Percentiles rank a stretch among this genome's conserved stretches.
phyloP scores from a whole-genome alignment of 768 basidiomycete species.

The Pilatotrama ljubarskyi region DNA sequence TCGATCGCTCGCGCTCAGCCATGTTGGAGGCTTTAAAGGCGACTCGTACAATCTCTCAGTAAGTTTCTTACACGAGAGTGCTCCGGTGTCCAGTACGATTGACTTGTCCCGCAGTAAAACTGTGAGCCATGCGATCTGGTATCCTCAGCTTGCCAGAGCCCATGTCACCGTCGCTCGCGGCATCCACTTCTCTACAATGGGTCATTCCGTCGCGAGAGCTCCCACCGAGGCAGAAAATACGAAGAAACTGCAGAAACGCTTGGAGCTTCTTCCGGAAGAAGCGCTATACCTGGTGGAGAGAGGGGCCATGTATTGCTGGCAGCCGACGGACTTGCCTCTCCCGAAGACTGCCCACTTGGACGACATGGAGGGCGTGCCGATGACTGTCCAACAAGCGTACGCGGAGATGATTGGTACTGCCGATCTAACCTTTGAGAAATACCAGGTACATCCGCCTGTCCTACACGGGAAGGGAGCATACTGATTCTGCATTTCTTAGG shows the following conservation, averaged over 20 bases:
- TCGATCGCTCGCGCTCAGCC: conserved; percentile 77
- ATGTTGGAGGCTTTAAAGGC: conserved; percentile 84
- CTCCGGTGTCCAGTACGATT: neutral
- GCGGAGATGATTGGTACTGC: conserved; percentile 81
- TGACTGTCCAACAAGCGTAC: conserved; percentile 91
- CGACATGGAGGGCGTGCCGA: conserved; percentile 61
- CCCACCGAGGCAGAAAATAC: conserved; percentile 30
- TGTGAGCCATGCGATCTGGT: conserved; percentile 81
- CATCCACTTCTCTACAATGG: conserved; percentile 80
- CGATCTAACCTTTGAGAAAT: conserved; percentile 78
- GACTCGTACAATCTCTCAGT: conserved; percentile 77
- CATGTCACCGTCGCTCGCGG: conserved; percentile 76
- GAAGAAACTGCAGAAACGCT: conserved; percentile 55
- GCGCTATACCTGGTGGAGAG: conserved; percentile 91
- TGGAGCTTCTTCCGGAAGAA: conserved; percentile 94
- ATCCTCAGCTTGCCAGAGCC: conserved; percentile 60
- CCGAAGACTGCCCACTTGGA: conserved; percentile 27
- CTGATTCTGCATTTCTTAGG: conserved; percentile 44
- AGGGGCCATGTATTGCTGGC: conserved; percentile 86
- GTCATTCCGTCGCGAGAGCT: conserved; percentile 67
- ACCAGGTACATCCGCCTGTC: conserved; percentile 61
- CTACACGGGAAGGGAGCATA: neutral
- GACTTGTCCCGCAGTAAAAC: conserved; percentile 54
- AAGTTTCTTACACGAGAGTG: conserved; percentile 18
- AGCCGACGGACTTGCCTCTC: conserved; percentile 37